Base-by-base conservation (phyloP, 768 basidiomycete species). In the Mycena vulgaris region DNA sequence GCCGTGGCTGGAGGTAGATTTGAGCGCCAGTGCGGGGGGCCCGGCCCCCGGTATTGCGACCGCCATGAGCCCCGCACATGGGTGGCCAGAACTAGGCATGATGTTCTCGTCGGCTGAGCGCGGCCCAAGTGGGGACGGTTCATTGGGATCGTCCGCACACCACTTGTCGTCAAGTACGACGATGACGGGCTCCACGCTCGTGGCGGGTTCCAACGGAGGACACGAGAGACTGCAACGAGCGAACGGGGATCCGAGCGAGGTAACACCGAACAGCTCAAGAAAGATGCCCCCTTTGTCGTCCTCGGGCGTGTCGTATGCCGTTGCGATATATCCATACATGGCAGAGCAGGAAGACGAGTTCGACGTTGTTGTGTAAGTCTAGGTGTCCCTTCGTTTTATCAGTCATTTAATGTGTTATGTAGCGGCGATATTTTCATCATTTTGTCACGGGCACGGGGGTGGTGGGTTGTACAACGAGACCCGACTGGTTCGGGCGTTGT, bases 391-490 rank as follows among this genome's bases (percentile, higher is more conserved):
- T n/a, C n/a, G n/a, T 40, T 65, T 17, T 45, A 40, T 25, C n/a
- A n/a, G n/a, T n/a, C n/a, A n/a, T 69, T n/a, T 66, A 37, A 27
- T 31, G 64, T 48, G 19, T 63, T 16, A 31, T 62, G 3, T 67
- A 97, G 95, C 19, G 96, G 95, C 45, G 95, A 97, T 77, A 96
- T 95, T 1, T 98, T 96, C 81, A 90, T 97, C 71, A 97, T 98
- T 71, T 83, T 96, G 47, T 95, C 95, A 62, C 91, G 97, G 61
- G 93, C 96, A n/a, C 92, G 97, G 64, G 97, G 98, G 1, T 99
- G 98, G 98, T 99, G 97, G 96, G 94, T 98, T 37, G 98, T 99
- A 5, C 97, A 99, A 78, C 91, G 94, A 37, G 98, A 99, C 80
- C 93, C 93, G 33, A 90, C 89, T 39, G 96, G 96, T 6, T 88